Conservation (phyloP, 352 stramenopile species). For the Pythium aquatile region DNA sequence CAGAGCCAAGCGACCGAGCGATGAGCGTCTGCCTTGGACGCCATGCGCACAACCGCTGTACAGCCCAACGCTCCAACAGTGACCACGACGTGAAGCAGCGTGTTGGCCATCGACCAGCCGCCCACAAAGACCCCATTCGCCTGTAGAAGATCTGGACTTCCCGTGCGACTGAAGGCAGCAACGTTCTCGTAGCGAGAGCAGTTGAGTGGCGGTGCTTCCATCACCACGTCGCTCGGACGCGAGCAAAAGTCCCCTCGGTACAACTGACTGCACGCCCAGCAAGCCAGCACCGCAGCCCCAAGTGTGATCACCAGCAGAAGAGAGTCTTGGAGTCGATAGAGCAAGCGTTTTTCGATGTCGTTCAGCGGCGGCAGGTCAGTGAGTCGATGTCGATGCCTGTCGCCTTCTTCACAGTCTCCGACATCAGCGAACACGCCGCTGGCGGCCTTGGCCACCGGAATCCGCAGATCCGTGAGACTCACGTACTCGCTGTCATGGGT, state of each 20-base stretch:
- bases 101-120: constrained; percentile 10
- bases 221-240: background rate
- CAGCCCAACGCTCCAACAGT: background rate
- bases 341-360: background rate
- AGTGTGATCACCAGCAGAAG: background rate
- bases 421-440: background rate
- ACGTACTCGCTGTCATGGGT: constrained; percentile 20
- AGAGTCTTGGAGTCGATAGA: constrained; percentile 15
- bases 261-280: constrained; percentile 9
- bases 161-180: background rate
- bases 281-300: background rate
- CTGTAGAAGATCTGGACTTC: background rate
- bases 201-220: background rate
- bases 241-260: constrained; percentile 6
- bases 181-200: background rate
- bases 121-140: constrained; percentile 3
- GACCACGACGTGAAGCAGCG: constrained; percentile 13
- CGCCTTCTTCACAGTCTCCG: background rate
- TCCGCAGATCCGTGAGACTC: constrained; percentile 17
- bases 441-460: background rate
- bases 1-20: constrained; percentile 12
- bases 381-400: background rate
- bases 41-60: constrained; percentile 1
- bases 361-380: background rate
- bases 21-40: constrained; percentile 1